Evolutionary conservation across 257 asterid genomes (phyloP).

Genomic region (Ilex aquifolium): DNA sequence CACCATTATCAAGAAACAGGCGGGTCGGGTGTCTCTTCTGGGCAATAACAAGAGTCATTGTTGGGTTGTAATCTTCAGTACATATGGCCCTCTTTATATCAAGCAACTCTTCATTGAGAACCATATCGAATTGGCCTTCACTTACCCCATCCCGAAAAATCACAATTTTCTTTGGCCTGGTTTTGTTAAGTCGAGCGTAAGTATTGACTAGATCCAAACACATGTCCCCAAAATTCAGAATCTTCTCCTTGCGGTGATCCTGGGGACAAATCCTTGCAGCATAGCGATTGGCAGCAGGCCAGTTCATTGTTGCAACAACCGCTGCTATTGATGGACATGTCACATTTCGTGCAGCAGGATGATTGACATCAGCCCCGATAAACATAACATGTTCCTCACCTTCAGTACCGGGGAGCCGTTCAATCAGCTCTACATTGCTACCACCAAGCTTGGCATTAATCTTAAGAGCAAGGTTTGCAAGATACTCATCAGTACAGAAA

Average conservation of each 20-base stretch:
- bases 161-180: slow-evolving; percentile 40
- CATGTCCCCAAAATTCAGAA: slow-evolving; percentile 44
- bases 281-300: slow-evolving; percentile 59
- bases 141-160: slow-evolving; percentile 78
- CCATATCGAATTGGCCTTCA: slow-evolving; percentile 71
- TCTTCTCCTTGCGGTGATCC: slow-evolving; percentile 42
- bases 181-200: slow-evolving; percentile 26
- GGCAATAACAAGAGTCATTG: slow-evolving; percentile 59
- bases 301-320: slow-evolving; percentile 57
- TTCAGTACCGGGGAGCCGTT: slow-evolving; percentile 34
- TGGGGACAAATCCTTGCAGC: slow-evolving; percentile 69
- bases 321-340: slow-evolving; percentile 74
- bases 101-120: slow-evolving; percentile 42
- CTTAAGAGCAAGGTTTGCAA: slow-evolving; percentile 59
- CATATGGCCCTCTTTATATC: slow-evolving; percentile 29
- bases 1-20: slow-evolving; percentile 35
- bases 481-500: not conserved
- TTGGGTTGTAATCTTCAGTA: slow-evolving; percentile 29
- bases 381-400: slow-evolving; percentile 56
- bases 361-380: slow-evolving; percentile 89
- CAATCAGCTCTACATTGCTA: slow-evolving; percentile 45
- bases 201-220: slow-evolving; percentile 38
- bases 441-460: slow-evolving; percentile 81
- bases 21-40: slow-evolving; percentile 72
- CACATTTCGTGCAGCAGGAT: slow-evolving; percentile 43